A percentile compares a stretch with the other conserved stretches of the same genome.
Evolutionary conservation across 2,329 filamentous ascomycete species (phyloP).

Genomic region (Ascochyta pisi): DNA sequence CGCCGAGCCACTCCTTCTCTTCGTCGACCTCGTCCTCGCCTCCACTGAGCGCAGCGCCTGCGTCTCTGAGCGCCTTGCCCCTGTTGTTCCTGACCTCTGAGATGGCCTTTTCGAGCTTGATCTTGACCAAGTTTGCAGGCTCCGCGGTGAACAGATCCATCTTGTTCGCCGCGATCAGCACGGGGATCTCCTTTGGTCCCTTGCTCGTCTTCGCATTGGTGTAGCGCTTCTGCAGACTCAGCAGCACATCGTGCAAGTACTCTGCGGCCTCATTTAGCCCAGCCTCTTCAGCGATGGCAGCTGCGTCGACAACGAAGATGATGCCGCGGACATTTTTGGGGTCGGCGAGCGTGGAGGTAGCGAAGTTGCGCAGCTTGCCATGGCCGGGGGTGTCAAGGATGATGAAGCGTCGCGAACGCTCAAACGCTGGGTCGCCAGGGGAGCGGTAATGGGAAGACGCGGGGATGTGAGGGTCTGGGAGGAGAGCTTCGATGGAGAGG

Average conservation of each 20-base stretch:
- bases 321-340: conserved; percentile 68
- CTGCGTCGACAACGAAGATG: conserved; percentile 89
- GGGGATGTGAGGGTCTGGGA: conserved; percentile 62
- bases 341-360: conserved; percentile 61
- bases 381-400: conserved; percentile 93
- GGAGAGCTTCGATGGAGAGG: conserved; percentile 65
- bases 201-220: conserved; percentile 64
- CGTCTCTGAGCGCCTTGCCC: conserved; percentile 80
- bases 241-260: conserved; percentile 89
- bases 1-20: conserved; percentile 79
- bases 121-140: conserved; percentile 76
- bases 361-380: conserved; percentile 83
- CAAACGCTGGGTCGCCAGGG: conserved; percentile 65
- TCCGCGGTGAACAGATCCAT: conserved; percentile 93
- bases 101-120: conserved; percentile 80
- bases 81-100: conserved; percentile 76
- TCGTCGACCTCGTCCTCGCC: conserved; percentile 66
- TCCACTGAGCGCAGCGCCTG: conserved; percentile 70
- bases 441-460: conserved; percentile 70
- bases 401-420: conserved; percentile 69
- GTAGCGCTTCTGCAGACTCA: conserved; percentile 78
- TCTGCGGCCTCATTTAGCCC: conserved; percentile 75
- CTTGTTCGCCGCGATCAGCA: conserved; percentile 93
- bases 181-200: conserved; percentile 66
- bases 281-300: conserved; percentile 52